Evolutionary conservation across 2,329 filamentous ascomycete species (phyloP).

Genomic region (Arachnopeziza araneosa): DNA sequence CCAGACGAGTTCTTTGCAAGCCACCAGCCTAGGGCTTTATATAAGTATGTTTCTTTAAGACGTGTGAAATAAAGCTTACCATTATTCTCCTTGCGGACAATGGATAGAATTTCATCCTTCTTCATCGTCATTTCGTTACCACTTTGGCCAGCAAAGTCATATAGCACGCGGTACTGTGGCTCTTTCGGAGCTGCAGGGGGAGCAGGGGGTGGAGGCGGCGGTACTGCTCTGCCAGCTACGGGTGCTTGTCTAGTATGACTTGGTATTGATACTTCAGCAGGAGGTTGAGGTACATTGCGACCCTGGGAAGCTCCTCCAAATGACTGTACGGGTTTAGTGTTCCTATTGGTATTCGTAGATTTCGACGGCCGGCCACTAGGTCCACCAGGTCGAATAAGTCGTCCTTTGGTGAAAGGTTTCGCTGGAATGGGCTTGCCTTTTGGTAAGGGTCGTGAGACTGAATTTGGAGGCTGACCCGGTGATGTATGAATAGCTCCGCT

Average conservation of each 20-base stretch:
- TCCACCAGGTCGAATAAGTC: slow-evolving; percentile 86
- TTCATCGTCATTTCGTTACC: slow-evolving; percentile 79
- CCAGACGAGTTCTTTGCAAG: slow-evolving; percentile 66
- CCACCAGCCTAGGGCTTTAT: slow-evolving; percentile 73
- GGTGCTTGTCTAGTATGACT: background rate
- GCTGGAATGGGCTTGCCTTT: slow-evolving; percentile 80
- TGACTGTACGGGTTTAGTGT: slow-evolving; percentile 29
- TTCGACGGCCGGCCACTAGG: slow-evolving; percentile 76
- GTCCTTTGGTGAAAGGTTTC: slow-evolving; percentile 87
- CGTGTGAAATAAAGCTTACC: slow-evolving; percentile 52
- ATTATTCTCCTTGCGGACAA: slow-evolving; percentile 92
- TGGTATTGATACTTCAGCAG: slow-evolving; percentile 10
- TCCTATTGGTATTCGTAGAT: slow-evolving; percentile 41
- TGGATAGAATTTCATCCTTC: slow-evolving; percentile 76
- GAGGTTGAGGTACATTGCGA: slow-evolving; percentile 29
- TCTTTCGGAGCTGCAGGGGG: slow-evolving; percentile 60
- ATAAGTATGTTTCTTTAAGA: slow-evolving; percentile 31
- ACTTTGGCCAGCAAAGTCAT: slow-evolving; percentile 82
- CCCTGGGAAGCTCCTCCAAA: slow-evolving; percentile 11
- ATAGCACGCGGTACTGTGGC: slow-evolving; percentile 81
- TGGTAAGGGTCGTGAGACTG: slow-evolving; percentile 76
- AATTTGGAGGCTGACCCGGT: slow-evolving; percentile 76
- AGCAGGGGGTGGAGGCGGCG: slow-evolving; percentile 62
- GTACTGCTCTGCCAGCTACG: slow-evolving; percentile 41
- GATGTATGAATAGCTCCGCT: slow-evolving; percentile 85